Evolutionary conservation across 176 grass and related monocot genomes (phyloP), one percentile per base, ranked within the genome.

Genomic region (Alloteropsis semialata): DNA sequence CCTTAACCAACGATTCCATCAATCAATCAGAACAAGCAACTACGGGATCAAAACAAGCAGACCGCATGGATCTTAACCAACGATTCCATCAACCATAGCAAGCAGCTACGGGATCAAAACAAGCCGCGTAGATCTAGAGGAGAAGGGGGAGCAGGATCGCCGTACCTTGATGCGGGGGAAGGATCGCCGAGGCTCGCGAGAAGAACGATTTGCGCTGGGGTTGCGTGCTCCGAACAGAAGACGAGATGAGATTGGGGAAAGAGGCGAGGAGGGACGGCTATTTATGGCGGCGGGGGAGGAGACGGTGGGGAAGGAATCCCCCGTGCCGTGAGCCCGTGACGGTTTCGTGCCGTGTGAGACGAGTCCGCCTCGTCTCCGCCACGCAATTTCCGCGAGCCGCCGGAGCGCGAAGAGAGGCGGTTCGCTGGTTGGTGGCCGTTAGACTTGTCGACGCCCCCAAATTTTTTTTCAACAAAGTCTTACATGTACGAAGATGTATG

Each of bases 111-210:
- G 19, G 8, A 22, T 10, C 36, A 9, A 39, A n/a, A n/a, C n/a
- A n/a, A n/a, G n/a, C n/a, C n/a, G n/a, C n/a, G n/a, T 38, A 2
- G 0, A 44, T 27, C n/a, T 10, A 70, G 24, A 70, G n/a, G 13
- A 13, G 22, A 27, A 21, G 15, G 18, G 45, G 10, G 1, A 2
- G 39, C 24, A 45, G 1, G 3, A 11, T 58, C 17, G 27, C 32
- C 76, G 7, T 86, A 86, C 84, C 84, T 80, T 86, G 67, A 73
- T 24, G 75, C 38, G 11, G 70, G 21, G 70, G 11, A 58, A n/a
- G 82, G 32, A 60, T 39, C 76, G 56, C 41, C 75, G 84, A 79
- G 10, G 5, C 25, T 36, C 6, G 36, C 61, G 39, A 11, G 39
- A 7, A 11, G 56, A 34, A n/a, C 0, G 4, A 45, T 44, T 29